phyloP scores from a whole-genome alignment of 768 basidiomycete genomes.

The Thelephora aurantiotincta region DNA sequence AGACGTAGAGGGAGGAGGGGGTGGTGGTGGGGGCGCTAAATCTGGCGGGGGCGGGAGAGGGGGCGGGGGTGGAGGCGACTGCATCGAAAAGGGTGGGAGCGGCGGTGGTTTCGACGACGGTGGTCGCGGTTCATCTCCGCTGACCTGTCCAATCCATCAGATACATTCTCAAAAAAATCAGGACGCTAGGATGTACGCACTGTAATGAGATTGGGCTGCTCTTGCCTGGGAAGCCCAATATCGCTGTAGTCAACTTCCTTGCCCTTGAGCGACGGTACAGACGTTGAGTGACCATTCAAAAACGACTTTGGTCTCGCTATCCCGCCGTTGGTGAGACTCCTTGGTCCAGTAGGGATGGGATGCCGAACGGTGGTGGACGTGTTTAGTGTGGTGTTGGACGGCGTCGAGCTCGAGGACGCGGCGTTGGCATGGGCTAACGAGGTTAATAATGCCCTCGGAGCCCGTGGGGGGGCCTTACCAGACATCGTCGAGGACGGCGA shows the following conservation, averaged over 20 bases:
- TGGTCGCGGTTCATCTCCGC: background rate
- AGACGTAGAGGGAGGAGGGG: conserved; percentile 20
- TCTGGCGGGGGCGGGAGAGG: conserved; percentile 4
- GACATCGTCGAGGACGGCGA: conserved; percentile 34
- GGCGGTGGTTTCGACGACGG: background rate
- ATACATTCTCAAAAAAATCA: too few species aligned
- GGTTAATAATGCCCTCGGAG: conserved; percentile 54
- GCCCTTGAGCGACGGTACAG: background rate
- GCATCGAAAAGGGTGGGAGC: background rate
- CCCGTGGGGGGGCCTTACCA: conserved; percentile 64
- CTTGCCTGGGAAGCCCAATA: background rate
- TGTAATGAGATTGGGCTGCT: too few species aligned
- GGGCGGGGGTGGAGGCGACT: conserved; percentile 7
- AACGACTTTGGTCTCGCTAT: background rate
- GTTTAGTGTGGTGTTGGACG: conserved; percentile 21
- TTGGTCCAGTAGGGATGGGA: background rate
- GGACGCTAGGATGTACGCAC: too few species aligned
- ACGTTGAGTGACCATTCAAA: background rate
- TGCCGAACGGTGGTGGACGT: conserved; percentile 5
- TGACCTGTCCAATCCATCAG: background rate
- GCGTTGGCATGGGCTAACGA: conserved; percentile 19
- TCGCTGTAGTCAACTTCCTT: background rate
- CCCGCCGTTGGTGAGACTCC: background rate
- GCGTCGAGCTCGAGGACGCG: conserved; percentile 19
- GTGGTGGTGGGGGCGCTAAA: conserved; percentile 2